Base-by-base conservation (phyloP, 345 rosid genomes). In the Eucalyptus regnans region DNA sequence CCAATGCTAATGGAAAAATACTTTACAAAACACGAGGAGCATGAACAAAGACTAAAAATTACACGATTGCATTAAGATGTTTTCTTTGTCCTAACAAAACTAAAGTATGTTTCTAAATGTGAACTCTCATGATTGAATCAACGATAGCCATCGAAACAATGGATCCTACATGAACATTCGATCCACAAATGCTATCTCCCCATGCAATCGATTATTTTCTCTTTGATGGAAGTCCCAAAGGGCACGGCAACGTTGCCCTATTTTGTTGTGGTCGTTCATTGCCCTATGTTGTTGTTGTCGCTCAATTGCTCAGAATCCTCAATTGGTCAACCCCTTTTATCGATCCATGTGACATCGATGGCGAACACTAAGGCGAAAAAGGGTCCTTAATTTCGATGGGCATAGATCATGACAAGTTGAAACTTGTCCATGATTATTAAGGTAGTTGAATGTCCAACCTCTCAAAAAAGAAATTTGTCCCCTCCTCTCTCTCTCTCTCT, bases 21-120 rank as follows among this genome's bases (percentile, higher is more conserved):
- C 48, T 76, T n/a, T 64, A 3, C 33, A 64, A 33, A 64, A 14
- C 18, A 64, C 3, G 0, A 64, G 8, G 9, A 7, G 41, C 12
- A 22, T 14, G 37, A 7, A 64, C n/a, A 64, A 64, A n/a, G 76
- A 31, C 18, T 13, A 64, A 7, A 64, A 64, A n/a, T 64, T 64
- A 7, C 3, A 64, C 1, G 0, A 14, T 7, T 4, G 18, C 5
- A 4, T 64, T 15, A 17, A 14, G 37, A 64, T n/a, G 18, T 14
- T 64, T 14, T n/a, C 20, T 64, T 14, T 4, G 0, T 64, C 18
- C 10, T 64, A n/a, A n/a, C 20, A n/a, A n/a, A 64, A n/a, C 1
- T 7, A 3, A 64, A 64, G 20, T 7, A 7, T 7, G 9, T n/a
- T 14, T n/a, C 41, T 4, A 64, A 16, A n/a, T 64, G 76, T 8